Evolutionary conservation across 305 asterid species (phyloP).

Genomic region (Stenogyne calaminthoides): DNA sequence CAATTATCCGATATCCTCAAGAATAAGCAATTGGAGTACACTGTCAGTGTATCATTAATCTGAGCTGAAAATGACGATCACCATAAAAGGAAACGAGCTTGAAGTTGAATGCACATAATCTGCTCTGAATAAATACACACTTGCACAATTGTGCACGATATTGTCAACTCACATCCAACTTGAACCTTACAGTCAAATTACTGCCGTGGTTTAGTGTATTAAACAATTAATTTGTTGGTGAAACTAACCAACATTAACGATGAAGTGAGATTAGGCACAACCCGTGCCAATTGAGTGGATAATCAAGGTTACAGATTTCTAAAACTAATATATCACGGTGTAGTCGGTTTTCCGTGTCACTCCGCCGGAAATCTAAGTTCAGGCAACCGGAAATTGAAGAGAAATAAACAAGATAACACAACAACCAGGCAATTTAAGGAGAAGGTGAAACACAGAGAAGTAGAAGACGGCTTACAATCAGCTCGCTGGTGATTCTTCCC

Average conservation of each 20-base stretch:
- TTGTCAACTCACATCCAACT: no score
- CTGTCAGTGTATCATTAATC: not conserved
- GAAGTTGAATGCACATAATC: not conserved
- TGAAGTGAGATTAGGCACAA: not conserved
- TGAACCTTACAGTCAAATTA: not conserved
- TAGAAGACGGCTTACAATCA: not conserved
- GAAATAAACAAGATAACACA: not conserved
- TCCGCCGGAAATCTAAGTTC: no score
- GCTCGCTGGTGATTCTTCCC: not conserved
- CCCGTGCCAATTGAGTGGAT: not conserved
- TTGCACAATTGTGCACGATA: no score
- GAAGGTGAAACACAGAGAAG: not conserved
- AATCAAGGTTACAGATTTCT: not conserved
- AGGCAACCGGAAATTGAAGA: no score
- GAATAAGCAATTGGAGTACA: not conserved
- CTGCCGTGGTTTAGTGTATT: not conserved
- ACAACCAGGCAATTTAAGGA: not conserved
- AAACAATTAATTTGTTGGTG: not conserved
- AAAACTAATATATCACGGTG: not conserved
- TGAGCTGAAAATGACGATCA: not conserved
- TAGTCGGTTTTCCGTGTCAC: no score
- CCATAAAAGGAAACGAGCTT: constrained; percentile 4
- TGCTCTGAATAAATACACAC: not conserved
- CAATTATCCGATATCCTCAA: not conserved
- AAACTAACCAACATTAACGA: not conserved